A percentile compares a stretch with the other conserved stretches of the same genome.
phyloP scores from a whole-genome alignment of 208 protist species.

The Leishmania martiniquensis region DNA sequence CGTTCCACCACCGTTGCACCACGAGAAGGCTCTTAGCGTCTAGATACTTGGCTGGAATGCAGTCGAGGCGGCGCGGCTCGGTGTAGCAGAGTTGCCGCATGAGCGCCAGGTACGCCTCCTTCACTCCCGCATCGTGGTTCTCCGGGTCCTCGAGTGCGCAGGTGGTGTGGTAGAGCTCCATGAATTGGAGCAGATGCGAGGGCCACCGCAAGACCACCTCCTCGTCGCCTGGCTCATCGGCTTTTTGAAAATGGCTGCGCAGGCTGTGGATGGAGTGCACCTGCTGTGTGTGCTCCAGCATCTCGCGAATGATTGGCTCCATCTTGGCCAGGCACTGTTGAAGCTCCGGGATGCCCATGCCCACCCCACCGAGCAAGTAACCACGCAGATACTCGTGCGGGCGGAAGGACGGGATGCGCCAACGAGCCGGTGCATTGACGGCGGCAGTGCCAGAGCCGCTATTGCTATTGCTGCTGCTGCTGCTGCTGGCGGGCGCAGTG shows the following conservation, averaged over 20 bases:
- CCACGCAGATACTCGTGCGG: constrained; percentile 80
- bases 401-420: constrained; percentile 68
- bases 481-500: neutral
- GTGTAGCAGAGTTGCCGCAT: constrained; percentile 65
- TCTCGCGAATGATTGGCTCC: constrained; percentile 87
- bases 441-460: neutral
- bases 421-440: constrained; percentile 21
- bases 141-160: constrained; percentile 72
- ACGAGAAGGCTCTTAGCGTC: constrained; percentile 48
- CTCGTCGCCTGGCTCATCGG: constrained; percentile 57
- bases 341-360: constrained; percentile 82
- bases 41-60: constrained; percentile 66
- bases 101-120: constrained; percentile 63
- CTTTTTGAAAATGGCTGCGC: constrained; percentile 58
- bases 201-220: constrained; percentile 83
- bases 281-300: constrained; percentile 89
- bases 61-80: constrained; percentile 47
- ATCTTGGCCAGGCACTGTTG: constrained; percentile 88
- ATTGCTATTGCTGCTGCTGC: constrained; percentile 5
- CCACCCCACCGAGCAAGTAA: constrained; percentile 68
- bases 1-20: constrained; percentile 55
- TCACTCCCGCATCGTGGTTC: constrained; percentile 54
- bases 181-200: constrained; percentile 85
- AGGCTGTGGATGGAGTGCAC: constrained; percentile 84
- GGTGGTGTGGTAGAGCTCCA: constrained; percentile 87